Conservation (phyloP, 768 basidiomycete species). For the Trichaptum fuscoviolaceum region DNA sequence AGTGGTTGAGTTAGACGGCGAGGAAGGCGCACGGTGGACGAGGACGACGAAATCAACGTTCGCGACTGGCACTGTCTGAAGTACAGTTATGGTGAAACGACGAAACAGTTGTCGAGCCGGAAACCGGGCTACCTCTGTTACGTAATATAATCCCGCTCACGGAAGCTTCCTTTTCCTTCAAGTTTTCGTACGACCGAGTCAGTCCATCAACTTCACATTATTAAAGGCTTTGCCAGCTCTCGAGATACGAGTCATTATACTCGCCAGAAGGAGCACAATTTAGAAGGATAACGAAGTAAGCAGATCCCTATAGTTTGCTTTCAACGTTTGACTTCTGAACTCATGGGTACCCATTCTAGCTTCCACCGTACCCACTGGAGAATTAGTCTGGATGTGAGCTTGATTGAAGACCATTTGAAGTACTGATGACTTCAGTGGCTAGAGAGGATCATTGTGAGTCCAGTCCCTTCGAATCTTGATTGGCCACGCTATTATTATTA, state of each 20-base stretch:
- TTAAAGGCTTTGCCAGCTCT: neutral
- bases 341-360: no score
- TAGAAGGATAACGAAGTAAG: no score
- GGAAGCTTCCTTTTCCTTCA: neutral
- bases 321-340: no score
- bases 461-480: neutral
- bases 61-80: neutral
- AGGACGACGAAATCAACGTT: conserved; percentile 1
- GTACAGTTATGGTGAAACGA: neutral
- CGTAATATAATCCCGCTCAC: neutral
- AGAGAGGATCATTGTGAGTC: neutral
- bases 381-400: no score
- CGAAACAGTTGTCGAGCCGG: neutral
- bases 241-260: no score
- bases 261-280: no score
- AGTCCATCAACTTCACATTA: neutral
- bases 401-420: no score
- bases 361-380: no score
- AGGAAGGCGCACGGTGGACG: conserved; percentile 6
- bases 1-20: neutral
- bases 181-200: neutral
- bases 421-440: no score
- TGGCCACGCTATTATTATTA: neutral
- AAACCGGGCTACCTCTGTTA: neutral
- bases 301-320: no score